Conservation (phyloP, 1,284 basidiomycete genomes). For the Termitomyces sp. region DNA sequence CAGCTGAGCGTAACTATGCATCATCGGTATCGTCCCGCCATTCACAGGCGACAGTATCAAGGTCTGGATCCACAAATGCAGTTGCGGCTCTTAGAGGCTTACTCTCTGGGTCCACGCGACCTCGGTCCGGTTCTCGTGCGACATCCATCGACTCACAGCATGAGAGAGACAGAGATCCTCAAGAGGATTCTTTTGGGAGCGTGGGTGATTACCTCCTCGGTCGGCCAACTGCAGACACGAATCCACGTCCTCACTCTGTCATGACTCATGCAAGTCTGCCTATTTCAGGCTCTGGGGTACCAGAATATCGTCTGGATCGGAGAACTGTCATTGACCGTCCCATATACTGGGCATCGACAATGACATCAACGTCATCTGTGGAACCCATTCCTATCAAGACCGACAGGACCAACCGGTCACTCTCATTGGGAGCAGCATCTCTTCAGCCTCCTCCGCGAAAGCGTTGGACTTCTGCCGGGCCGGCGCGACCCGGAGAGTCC, state of each 20-base stretch:
- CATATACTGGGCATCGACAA: slow-evolving; percentile 23
- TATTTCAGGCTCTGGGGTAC: slow-evolving; percentile 19
- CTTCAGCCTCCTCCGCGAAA: slow-evolving; percentile 64
- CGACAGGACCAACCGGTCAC: slow-evolving; percentile 24
- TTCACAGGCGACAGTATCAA: slow-evolving; percentile 33
- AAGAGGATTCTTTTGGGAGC: slow-evolving; percentile 48
- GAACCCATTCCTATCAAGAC: slow-evolving; percentile 14
- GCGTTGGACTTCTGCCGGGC: slow-evolving; percentile 40
- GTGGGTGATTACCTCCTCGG: slow-evolving; percentile 50
- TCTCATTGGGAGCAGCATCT: slow-evolving; percentile 39
- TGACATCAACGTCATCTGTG: slow-evolving; percentile 9
- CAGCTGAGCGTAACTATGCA: slow-evolving; percentile 27
- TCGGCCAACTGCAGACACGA: slow-evolving; percentile 31
- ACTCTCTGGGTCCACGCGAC: slow-evolving; percentile 44
- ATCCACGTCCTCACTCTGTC: slow-evolving; percentile 8
- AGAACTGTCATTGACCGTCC: slow-evolving; percentile 51
- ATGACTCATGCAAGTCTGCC: slow-evolving; percentile 22
- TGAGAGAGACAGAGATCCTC: slow-evolving; percentile 23
- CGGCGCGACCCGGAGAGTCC: slow-evolving; percentile 9
- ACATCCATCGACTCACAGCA: slow-evolving; percentile 42
- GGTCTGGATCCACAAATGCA: slow-evolving; percentile 26
- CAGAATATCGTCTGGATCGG: slow-evolving; percentile 36
- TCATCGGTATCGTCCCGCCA: slow-evolving; percentile 41
- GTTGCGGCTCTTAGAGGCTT: slow-evolving; percentile 54
- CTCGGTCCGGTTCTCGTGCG: slow-evolving; percentile 55